Percentiles rank a stretch among this genome's conserved stretches.
phyloP scores from a whole-genome alignment of 2,329 filamentous ascomycete genomes.

The Colletotrichum camelliae region DNA sequence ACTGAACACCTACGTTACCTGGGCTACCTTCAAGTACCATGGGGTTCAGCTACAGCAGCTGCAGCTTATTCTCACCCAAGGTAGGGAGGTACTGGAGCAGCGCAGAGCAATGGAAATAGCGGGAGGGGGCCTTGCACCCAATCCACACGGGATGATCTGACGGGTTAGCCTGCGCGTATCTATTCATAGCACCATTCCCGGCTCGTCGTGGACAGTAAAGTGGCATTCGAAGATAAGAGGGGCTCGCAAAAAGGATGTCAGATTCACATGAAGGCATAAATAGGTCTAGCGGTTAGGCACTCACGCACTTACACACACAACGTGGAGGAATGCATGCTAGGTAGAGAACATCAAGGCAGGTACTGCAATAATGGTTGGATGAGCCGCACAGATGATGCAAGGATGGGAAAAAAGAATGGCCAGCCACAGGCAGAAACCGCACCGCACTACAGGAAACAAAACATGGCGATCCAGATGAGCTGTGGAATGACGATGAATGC shows the following conservation, averaged over 20 bases:
- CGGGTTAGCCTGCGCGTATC: background rate
- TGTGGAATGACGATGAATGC: conserved; percentile 1
- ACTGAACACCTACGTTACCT: too few species aligned
- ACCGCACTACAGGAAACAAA: background rate
- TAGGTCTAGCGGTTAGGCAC: background rate
- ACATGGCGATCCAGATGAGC: background rate
- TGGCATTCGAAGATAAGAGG: background rate
- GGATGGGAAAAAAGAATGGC: background rate
- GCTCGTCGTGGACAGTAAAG: background rate
- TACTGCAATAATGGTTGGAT: background rate
- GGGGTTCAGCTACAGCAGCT: background rate
- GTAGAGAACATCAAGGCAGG: background rate
- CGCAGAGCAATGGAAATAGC: background rate
- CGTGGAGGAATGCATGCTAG: background rate
- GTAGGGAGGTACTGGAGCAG: background rate
- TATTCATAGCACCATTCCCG: background rate
- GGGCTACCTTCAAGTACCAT: too few species aligned
- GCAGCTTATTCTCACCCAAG: background rate
- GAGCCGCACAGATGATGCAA: background rate
- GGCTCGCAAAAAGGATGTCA: background rate
- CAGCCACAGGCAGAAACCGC: background rate
- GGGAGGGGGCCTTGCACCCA: background rate
- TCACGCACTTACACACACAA: background rate
- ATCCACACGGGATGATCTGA: background rate
- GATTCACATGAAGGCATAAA: background rate